phyloP scores from a whole-genome alignment of 2,329 filamentous ascomycete genomes.

The Hypoxylon sp. region DNA sequence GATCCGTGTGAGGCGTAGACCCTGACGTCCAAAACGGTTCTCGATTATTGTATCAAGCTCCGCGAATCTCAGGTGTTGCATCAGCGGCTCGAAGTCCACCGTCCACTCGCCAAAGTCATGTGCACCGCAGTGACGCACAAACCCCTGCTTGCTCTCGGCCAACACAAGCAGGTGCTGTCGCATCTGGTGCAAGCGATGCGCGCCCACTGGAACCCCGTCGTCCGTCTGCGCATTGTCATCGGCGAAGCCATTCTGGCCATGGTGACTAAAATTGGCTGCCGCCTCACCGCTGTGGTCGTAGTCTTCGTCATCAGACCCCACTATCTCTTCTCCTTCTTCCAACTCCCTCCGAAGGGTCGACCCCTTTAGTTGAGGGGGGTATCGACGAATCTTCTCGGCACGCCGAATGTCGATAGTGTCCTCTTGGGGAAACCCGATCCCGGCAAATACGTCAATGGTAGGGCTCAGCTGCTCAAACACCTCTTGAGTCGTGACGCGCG shows the following conservation, averaged over 20 bases:
- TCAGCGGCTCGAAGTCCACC: conserved; percentile 79
- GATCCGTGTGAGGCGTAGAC: conserved; percentile 84
- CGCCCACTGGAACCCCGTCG: conserved; percentile 52
- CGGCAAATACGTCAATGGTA: conserved; percentile 60
- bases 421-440: conserved; percentile 64
- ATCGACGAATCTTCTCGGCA: conserved; percentile 56
- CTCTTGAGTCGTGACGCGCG: conserved; percentile 61
- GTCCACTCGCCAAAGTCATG: conserved; percentile 77
- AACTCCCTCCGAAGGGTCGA: conserved; percentile 35
- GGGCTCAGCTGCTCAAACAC: conserved; percentile 63
- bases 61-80: conserved; percentile 73
- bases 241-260: conserved; percentile 44
- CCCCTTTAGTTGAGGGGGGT: conserved; percentile 42
- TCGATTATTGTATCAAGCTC: conserved; percentile 86
- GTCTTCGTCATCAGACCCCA: conserved; percentile 48
- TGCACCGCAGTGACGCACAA: conserved; percentile 72
- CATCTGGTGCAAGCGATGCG: conserved; percentile 64
- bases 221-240: conserved; percentile 54
- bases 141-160: conserved; percentile 71
- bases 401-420: conserved; percentile 53
- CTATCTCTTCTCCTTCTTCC: conserved; percentile 43
- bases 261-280: conserved; percentile 34
- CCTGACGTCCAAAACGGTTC: conserved; percentile 76
- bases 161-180: conserved; percentile 78
- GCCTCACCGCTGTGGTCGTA: conserved; percentile 46